phyloP scores from a whole-genome alignment of 805 yeast genomes.

The Pichia rugopelliculosa region DNA sequence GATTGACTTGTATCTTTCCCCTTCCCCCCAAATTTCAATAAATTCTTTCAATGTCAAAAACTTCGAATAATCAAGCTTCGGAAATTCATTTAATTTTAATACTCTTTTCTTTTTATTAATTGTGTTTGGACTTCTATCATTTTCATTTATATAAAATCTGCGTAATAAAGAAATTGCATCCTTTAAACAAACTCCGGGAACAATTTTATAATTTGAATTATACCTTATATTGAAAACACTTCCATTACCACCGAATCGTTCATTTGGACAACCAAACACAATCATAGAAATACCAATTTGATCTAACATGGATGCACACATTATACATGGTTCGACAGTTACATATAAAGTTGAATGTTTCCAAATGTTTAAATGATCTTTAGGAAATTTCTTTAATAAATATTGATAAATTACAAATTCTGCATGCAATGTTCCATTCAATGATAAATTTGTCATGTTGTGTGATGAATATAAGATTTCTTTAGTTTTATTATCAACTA shows the following conservation, averaged over 20 bases:
- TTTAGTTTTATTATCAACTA: constrained; percentile 36
- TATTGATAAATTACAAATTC: constrained; percentile 75
- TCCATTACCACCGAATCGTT: constrained; percentile 95
- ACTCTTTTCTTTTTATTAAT: constrained; percentile 63
- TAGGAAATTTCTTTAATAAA: constrained; percentile 32
- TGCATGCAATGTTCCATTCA: constrained; percentile 88
- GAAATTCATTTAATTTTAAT: constrained; percentile 50
- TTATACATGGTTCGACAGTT: constrained; percentile 95
- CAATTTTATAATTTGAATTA: constrained; percentile 26
- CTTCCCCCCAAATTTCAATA: constrained; percentile 42
- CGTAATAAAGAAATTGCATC: constrained; percentile 81
- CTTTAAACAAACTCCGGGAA: constrained; percentile 71
- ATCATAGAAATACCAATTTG: constrained; percentile 71
- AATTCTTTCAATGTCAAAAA: constrained; percentile 51
- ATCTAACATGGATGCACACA: constrained; percentile 91
- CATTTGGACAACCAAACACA: constrained; percentile 89
- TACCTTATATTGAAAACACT: constrained; percentile 53
- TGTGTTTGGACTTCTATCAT: constrained; percentile 78
- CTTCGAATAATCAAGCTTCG: constrained; percentile 47
- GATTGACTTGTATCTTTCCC: constrained; percentile 27
- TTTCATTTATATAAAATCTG: constrained; percentile 78
- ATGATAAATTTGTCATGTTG: constrained; percentile 78
- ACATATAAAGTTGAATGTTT: constrained; percentile 67
- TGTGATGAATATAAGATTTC: constrained; percentile 66
- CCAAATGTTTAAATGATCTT: constrained; percentile 32